Evolutionary conservation across 1,139 yeast genomes (phyloP), one percentile per base, ranked within the genome.

Genomic region (Pichia sp.): DNA sequence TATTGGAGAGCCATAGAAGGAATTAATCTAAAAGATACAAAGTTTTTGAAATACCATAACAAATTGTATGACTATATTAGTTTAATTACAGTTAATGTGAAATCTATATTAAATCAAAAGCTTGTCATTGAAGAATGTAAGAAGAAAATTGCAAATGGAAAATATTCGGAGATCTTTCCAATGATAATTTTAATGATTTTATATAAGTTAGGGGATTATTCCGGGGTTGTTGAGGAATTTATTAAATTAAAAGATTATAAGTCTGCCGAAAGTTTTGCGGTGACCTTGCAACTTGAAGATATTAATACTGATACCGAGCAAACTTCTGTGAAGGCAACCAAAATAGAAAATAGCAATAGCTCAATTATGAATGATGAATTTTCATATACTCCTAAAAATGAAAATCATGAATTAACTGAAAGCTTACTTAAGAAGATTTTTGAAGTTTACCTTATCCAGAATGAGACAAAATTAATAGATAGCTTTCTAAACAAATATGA

Each of bases 261-360:
- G 10, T 53, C 65, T 4, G 65, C 63, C 4, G 68, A 65, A 42
- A 29, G 29, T 6, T 61, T 60, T 49, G 66, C 67, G 2, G 49
- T 51, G 4, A 48, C 48, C 1, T 41, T 60, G 9, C 43, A 35
- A 5, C 50, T 62, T 8, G 52, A 48, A 5, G 4, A 29, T 22
- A 28, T 34, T 10, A 31, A 35, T 7, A 11, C 28, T 2, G 22
- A 8, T 6, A 6, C 16, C 4, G 27, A 29, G n/a, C n/a, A n/a
- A n/a, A n/a, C n/a, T 16, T 6, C n/a, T 8, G 5, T 41, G 26
- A 11, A 43, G 42, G 23, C 35, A 42, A 28, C 34, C 35, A 20
- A 29, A 23, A 30, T 39, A 39, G 30, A 40, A 22, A 33, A 11
- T 6, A 22, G 7, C 6, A 28, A 20, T n/a, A 32, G 31, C 8